phyloP scores from a whole-genome alignment of 805 yeast species.

The Ogataea methylovora region DNA sequence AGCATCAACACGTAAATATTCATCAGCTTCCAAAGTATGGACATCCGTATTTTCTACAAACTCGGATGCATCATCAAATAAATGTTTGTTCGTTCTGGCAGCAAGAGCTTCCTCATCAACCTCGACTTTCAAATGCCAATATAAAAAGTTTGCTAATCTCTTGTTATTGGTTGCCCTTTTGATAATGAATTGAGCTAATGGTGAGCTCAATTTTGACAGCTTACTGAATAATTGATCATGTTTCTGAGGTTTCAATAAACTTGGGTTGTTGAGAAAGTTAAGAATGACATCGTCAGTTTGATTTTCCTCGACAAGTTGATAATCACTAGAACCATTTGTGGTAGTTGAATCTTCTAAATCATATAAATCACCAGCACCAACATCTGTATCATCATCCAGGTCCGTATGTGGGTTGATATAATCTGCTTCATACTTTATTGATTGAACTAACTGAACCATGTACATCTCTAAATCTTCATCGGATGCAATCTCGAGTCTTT shows the following conservation, averaged over 20 bases:
- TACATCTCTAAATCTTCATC: constrained; percentile 78
- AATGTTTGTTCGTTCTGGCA: background rate
- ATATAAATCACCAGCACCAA: constrained; percentile 9
- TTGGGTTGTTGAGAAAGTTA: constrained; percentile 17
- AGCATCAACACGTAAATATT: constrained; percentile 8
- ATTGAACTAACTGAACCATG: constrained; percentile 84
- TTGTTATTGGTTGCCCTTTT: constrained; percentile 60
- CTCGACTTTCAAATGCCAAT: constrained; percentile 90
- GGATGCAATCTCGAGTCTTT: constrained; percentile 66
- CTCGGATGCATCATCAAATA: no score
- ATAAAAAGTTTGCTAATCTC: constrained; percentile 71
- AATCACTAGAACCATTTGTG: constrained; percentile 25
- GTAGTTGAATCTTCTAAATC: constrained; percentile 15
- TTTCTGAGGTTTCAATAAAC: constrained; percentile 8
- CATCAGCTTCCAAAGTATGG: background rate
- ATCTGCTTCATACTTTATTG: constrained; percentile 66
- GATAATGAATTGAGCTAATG: constrained; percentile 68
- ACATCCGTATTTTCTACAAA: background rate
- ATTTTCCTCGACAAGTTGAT: constrained; percentile 20
- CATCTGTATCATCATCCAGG: constrained; percentile 11
- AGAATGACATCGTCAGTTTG: constrained; percentile 18
- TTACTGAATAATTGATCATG: constrained; percentile 7
- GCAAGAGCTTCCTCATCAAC: constrained; percentile 65
- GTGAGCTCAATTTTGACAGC: constrained; percentile 34
- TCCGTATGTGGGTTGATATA: constrained; percentile 16